These are phyloP conservation scores for Thraustotheca clavata DNA, from an alignment of 352 stramenopile species.

Conservation along the genomic window DNA sequence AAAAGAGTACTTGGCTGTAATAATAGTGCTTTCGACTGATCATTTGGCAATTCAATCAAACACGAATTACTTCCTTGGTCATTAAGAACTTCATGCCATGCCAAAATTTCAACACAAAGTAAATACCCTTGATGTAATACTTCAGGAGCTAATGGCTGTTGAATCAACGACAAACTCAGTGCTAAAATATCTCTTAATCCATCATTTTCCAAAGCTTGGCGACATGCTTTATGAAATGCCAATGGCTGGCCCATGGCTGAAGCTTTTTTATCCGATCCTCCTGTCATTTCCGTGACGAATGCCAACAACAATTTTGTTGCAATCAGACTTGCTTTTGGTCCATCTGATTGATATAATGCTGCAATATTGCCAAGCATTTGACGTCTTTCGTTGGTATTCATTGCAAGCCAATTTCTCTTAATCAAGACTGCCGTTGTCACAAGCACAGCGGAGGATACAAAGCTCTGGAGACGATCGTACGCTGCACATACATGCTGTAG, in stretches of 20 bases:
- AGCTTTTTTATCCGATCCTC: conserved; percentile 42
- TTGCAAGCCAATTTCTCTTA: conserved; percentile 77
- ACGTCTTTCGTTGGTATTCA: conserved; percentile 36
- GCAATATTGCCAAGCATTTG: conserved; percentile 59
- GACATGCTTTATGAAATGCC: conserved; percentile 73
- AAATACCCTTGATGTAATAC: conserved; percentile 65
- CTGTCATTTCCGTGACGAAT: conserved; percentile 81
- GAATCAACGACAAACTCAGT: conserved; percentile 50
- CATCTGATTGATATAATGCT: conserved; percentile 24
- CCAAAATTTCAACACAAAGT: conserved; percentile 69
- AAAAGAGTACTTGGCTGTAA: conserved; percentile 37
- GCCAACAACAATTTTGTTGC: conserved; percentile 74
- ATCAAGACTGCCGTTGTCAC: conserved; percentile 68
- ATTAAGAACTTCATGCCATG: conserved; percentile 39
- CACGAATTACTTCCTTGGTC: not conserved
- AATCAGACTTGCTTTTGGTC: conserved; percentile 32
- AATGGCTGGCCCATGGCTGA: conserved; percentile 75
- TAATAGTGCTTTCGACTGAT: conserved; percentile 53
- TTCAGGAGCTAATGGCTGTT: conserved; percentile 52
- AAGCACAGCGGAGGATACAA: conserved; percentile 50
- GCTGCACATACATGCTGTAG: conserved; percentile 30
- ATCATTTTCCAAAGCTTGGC: conserved; percentile 47
- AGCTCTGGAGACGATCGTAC: conserved; percentile 39
- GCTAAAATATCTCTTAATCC: conserved; percentile 52
- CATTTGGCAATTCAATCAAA: conserved; percentile 31